Conservation (phyloP, 176 grass and related monocot genomes). For the Phyllostachys edulis region DNA sequence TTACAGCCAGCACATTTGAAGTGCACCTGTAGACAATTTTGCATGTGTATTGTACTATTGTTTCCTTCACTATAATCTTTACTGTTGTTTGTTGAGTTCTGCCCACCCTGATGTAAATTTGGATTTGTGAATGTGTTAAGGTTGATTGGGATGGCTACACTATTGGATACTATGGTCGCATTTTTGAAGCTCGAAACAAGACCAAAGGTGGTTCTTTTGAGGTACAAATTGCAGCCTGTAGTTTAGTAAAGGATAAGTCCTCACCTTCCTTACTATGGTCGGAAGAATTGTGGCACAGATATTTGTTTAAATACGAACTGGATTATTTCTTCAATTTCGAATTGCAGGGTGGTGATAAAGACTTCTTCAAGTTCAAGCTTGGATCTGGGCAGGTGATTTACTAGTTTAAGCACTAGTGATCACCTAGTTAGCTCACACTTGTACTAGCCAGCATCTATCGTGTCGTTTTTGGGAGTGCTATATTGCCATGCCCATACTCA, state of each 20-base stretch:
- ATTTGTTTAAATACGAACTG: constrained; percentile 11
- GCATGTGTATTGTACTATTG: neutral
- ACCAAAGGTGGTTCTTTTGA: constrained; percentile 99
- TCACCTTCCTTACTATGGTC: neutral
- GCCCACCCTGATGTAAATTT: constrained; percentile 39
- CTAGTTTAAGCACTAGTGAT: constrained; percentile 2
- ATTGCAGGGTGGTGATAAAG: constrained; percentile 91
- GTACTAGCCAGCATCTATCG: neutral
- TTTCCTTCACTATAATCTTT: neutral
- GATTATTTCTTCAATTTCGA: constrained; percentile 5
- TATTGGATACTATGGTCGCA: constrained; percentile 97
- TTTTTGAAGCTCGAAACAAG: constrained; percentile 99
- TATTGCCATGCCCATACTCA: neutral
- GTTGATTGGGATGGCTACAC: constrained; percentile 99
- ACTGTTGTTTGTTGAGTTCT: neutral
- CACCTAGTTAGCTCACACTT: neutral
- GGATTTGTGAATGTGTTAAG: constrained; percentile 52
- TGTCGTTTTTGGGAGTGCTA: neutral
- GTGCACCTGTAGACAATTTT: neutral
- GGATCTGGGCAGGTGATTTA: constrained; percentile 77
- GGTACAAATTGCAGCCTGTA: constrained; percentile 44
- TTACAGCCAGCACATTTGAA: constrained; percentile 37
- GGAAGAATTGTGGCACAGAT: neutral
- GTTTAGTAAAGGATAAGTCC: neutral
- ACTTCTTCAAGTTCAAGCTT: constrained; percentile 89